Base-by-base conservation (phyloP, 164 flowering plant genomes). In the Magnolia officinalis region DNA sequence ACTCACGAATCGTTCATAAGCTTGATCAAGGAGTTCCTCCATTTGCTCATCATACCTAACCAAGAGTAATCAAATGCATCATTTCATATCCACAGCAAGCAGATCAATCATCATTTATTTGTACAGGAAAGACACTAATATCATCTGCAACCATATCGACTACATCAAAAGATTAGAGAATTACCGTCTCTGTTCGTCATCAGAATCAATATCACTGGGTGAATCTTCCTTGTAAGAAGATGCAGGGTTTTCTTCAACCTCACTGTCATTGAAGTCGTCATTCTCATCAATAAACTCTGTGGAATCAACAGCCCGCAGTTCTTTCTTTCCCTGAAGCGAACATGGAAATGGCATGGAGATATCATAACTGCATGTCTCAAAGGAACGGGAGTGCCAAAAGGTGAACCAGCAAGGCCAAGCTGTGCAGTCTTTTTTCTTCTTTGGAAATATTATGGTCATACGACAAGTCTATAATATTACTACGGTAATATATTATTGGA, bases 101-200 rank as follows among this genome's bases (percentile, higher is more conserved):
- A 59, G 63, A 37, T 37, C 45, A 37, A 59, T 19, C 63, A 59
- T 19, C 63, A 59, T 2, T 59, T 59, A 59, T 59, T 19, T 19
- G n/a, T 59, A 26, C 13, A 64, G 26, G 23, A 64, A 64, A 21
- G 67, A 7, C 19, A 5, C 21, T 64, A 23, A 18, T 64, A 70
- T 8, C 49, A 26, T 26, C 77, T 18, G 2, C 9, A 51, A 67
- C 61, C 67, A 75, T 50, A 51, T 10, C 9, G 55, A 31, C 19
- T 26, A 68, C 11, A 37, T 31, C 18, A 67, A 74, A 76, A 67
- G 50, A 70, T 50, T 19, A 50, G 49, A 51, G 63, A 72, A 55
- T 29, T 75, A 96, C 98, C 90, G 79, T 76, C 72, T 75, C 10
- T 88, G 88, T 79, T 96, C 98, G 78, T 91, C 96, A 82, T 96